phyloP scores from a whole-genome alignment of 228 moss, liverwort and hornwort species.

The Sphagnum magellanicum region DNA sequence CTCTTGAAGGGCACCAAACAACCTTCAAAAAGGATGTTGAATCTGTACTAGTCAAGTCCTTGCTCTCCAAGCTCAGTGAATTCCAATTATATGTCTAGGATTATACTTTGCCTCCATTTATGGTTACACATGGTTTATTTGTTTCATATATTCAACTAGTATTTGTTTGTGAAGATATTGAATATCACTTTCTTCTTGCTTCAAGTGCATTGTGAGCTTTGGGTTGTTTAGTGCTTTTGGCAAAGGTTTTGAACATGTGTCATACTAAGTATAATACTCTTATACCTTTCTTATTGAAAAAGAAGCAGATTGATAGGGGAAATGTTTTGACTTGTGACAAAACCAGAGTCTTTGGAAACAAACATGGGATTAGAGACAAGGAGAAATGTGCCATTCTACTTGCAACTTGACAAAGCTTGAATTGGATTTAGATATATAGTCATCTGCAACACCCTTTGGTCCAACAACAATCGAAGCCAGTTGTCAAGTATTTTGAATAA shows the following conservation, averaged over 20 bases:
- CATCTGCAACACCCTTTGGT: constrained; percentile 79
- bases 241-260: too few species aligned
- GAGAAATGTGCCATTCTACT: constrained; percentile 76
- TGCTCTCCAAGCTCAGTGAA: constrained; percentile 27
- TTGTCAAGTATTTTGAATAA: too few species aligned
- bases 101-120: too few species aligned
- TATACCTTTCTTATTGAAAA: too few species aligned
- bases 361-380: constrained; percentile 91
- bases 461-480: constrained; percentile 30
- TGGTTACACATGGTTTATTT: neutral
- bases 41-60: constrained; percentile 36
- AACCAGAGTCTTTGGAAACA: constrained; percentile 79
- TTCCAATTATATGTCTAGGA: constrained; percentile 32
- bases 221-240: too few species aligned
- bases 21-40: constrained; percentile 21
- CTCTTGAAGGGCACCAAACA: constrained; percentile 19
- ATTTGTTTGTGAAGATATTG: too few species aligned
- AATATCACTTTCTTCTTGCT: too few species aligned
- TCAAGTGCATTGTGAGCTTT: too few species aligned
- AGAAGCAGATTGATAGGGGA: neutral
- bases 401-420: constrained; percentile 80
- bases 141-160: too few species aligned
- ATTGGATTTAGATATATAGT: constrained; percentile 51
- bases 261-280: too few species aligned
- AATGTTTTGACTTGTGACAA: constrained; percentile 23